These are phyloP conservation scores for Exophiala lecanii-corni DNA, from an alignment of 2,329 filamentous ascomycete genomes.

Conservation along the genomic window DNA sequence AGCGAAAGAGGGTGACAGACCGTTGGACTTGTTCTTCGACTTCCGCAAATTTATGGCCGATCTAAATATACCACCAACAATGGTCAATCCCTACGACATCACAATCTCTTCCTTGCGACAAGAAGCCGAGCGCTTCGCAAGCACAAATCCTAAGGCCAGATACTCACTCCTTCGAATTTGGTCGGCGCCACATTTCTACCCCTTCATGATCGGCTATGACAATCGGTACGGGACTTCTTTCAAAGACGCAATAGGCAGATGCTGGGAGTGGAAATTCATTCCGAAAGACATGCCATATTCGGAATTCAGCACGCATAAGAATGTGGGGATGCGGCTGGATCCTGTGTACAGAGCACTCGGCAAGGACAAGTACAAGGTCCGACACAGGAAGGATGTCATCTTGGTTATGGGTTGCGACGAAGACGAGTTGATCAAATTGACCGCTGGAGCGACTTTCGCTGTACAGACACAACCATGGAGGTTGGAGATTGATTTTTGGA, in stretches of 20 bases:
- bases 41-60: constrained; percentile 30
- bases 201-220: constrained; percentile 41
- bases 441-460: constrained; percentile 40
- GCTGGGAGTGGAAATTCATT: constrained; percentile 47
- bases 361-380: constrained; percentile 35
- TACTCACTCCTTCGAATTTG: constrained; percentile 46
- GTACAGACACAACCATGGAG: constrained; percentile 48
- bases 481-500: constrained; percentile 48
- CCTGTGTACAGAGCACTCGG: constrained; percentile 13
- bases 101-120: constrained; percentile 1
- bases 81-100: constrained; percentile 31
- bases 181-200: constrained; percentile 48
- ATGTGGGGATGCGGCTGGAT: constrained; percentile 31
- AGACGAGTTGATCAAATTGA: constrained; percentile 38
- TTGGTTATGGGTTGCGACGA: constrained; percentile 45
- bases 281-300: constrained; percentile 44
- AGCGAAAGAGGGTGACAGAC: constrained; percentile 34
- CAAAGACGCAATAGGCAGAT: constrained; percentile 39
- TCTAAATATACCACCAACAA: constrained; percentile 25
- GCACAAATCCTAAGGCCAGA: constrained; percentile 1
- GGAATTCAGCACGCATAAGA: constrained; percentile 43
- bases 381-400: constrained; percentile 41
- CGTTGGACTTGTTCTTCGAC: constrained; percentile 44
- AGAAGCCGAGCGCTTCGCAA: background rate
- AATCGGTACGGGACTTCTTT: constrained; percentile 37